Percentiles rank a stretch among this genome's conserved stretches.
Evolutionary conservation across 495 filamentous ascomycete genomes (phyloP).

Genomic region (Hypoxylon fuscum): DNA sequence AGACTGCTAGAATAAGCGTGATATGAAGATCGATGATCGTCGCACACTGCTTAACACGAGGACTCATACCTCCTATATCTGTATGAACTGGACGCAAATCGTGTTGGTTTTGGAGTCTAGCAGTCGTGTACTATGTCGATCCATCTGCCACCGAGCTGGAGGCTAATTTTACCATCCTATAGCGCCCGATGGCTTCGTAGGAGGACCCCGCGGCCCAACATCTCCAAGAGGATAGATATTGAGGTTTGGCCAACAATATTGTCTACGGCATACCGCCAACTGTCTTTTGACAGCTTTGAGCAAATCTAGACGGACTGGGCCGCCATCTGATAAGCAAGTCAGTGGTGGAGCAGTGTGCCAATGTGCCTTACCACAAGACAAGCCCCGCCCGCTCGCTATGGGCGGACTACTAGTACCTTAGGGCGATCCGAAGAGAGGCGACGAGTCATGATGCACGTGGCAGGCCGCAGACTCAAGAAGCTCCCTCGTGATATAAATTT

Average conservation of each 20-base stretch:
- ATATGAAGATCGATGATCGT: constrained; percentile 20
- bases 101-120: constrained; percentile 14
- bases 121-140: constrained; percentile 16
- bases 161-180: constrained; percentile 5
- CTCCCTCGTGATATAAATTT: constrained; percentile 35
- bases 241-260: constrained; percentile 11
- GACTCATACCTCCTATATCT: constrained; percentile 14
- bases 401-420: constrained; percentile 17
- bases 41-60: constrained; percentile 28
- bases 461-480: constrained; percentile 30
- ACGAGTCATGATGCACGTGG: constrained; percentile 34
- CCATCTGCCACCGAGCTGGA: constrained; percentile 8
- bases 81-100: constrained; percentile 10
- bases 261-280: constrained; percentile 13
- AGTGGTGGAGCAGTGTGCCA: constrained; percentile 14
- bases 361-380: constrained; percentile 32
- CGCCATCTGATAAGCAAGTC: constrained; percentile 30
- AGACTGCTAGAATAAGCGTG: no score
- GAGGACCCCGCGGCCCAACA: constrained; percentile 4
- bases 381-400: constrained; percentile 36
- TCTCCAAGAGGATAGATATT: not conserved
- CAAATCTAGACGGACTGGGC: constrained; percentile 23
- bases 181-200: constrained; percentile 24
- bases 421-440: constrained; percentile 22
- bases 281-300: constrained; percentile 15